phyloP scores from a whole-genome alignment of 495 filamentous ascomycete genomes.

The Cudoniella acicularis region DNA sequence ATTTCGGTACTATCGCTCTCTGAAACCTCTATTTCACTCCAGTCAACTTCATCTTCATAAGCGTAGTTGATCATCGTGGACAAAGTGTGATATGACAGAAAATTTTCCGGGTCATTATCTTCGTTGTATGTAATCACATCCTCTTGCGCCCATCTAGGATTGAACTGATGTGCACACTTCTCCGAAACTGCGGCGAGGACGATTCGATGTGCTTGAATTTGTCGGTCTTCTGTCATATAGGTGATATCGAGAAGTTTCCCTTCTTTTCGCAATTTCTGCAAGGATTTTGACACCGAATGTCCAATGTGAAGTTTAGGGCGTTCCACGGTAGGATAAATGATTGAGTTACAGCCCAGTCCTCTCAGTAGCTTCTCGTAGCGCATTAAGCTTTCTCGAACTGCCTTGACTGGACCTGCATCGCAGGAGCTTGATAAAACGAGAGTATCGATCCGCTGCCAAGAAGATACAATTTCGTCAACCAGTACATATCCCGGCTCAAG shows the following conservation, averaged over 20 bases:
- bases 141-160: constrained; percentile 14
- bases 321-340: constrained; percentile 22
- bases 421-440: constrained; percentile 25
- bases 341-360: constrained; percentile 20
- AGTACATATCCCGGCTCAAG: constrained; percentile 1
- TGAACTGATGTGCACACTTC: constrained; percentile 25
- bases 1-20: constrained; percentile 18
- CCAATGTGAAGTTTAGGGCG: neutral
- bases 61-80: constrained; percentile 27
- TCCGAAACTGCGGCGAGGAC: constrained; percentile 24
- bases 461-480: constrained; percentile 14
- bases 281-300: constrained; percentile 3
- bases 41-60: constrained; percentile 20
- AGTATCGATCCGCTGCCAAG: constrained; percentile 14
- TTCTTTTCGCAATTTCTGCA: constrained; percentile 17
- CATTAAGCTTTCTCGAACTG: constrained; percentile 22
- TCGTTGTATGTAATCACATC: constrained; percentile 4
- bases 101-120: constrained; percentile 11
- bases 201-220: constrained; percentile 23
- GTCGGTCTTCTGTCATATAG: constrained; percentile 19
- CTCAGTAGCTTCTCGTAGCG: constrained; percentile 27
- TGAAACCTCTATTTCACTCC: constrained; percentile 14
- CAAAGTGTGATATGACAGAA: constrained; percentile 22
- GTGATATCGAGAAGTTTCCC: constrained; percentile 25
- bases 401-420: constrained; percentile 21